phyloP scores from a whole-genome alignment of 192 early-diverging fungal genomes.

The Coemansia erecta region DNA sequence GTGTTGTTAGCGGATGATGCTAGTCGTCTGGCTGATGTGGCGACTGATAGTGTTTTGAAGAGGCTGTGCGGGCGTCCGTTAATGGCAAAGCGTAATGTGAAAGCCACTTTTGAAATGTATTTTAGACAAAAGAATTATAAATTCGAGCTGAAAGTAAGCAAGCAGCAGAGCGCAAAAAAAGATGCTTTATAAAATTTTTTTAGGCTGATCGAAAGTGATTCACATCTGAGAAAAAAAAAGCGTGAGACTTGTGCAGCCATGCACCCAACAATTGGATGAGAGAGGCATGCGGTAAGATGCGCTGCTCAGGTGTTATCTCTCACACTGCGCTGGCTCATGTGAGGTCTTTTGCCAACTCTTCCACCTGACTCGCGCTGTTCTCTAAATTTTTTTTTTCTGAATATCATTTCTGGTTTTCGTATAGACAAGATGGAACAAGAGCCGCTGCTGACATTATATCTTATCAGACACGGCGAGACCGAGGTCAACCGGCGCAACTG shows the following conservation, averaged over 20 bases:
- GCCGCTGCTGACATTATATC: conserved; percentile 28
- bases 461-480: conserved; percentile 52
- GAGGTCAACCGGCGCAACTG: conserved; percentile 43
- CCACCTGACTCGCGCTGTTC: too few relatives aligned
- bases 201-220: too few relatives aligned
- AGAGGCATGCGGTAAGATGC: too few relatives aligned
- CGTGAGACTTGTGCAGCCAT: too few relatives aligned
- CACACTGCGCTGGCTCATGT: too few relatives aligned
- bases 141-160: conserved; percentile 6
- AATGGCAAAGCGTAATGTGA: neutral
- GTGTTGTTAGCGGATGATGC: conserved; percentile 1
- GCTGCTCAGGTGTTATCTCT: too few relatives aligned
- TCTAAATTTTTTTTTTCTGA: too few relatives aligned
- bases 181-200: neutral
- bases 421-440: neutral
- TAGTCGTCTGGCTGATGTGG: too few relatives aligned
- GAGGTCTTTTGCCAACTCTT: too few relatives aligned
- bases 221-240: too few relatives aligned
- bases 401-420: too few relatives aligned
- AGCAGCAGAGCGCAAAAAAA: conserved; percentile 4
- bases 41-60: neutral
- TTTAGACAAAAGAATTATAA: neutral
- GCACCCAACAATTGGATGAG: too few relatives aligned
- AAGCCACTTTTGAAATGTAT: neutral
- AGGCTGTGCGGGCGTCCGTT: neutral